These are phyloP conservation scores for Rhizopogon roseolus DNA, from an alignment of 768 basidiomycete species.

Conservation along the genomic window DNA sequence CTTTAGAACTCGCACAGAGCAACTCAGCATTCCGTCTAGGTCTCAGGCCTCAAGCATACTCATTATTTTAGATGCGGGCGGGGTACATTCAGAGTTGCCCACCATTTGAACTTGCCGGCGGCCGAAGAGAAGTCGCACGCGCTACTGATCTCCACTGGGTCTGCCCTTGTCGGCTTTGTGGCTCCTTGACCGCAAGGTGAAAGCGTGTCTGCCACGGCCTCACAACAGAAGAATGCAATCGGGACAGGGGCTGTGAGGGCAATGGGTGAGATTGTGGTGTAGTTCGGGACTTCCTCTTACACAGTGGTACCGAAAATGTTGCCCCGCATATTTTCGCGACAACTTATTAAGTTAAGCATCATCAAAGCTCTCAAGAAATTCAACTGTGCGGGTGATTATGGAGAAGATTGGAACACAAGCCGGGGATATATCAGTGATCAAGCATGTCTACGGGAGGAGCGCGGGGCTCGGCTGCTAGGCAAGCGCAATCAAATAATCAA, in stretches of 20 bases:
- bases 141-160: neutral
- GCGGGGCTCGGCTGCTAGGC: too few species aligned
- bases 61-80: neutral
- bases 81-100: neutral
- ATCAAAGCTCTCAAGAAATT: too few species aligned
- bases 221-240: neutral
- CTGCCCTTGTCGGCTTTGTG: neutral
- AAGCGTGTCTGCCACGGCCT: neutral
- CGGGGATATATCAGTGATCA: too few species aligned
- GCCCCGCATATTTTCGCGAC: too few species aligned
- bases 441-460: too few species aligned
- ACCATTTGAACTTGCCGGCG: neutral
- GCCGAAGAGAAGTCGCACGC: neutral
- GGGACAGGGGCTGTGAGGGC: neutral
- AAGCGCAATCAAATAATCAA: too few species aligned
- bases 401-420: too few species aligned
- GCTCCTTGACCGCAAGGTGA: neutral
- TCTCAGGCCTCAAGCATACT: neutral
- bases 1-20: conserved; percentile 19
- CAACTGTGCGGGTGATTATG: too few species aligned
- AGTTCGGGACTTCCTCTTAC: too few species aligned
- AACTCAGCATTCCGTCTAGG: neutral
- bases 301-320: too few species aligned
- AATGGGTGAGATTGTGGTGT: neutral
- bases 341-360: too few species aligned